Evolutionary conservation across 164 flowering plant species (phyloP).

Genomic region (Cinnamomum chago): DNA sequence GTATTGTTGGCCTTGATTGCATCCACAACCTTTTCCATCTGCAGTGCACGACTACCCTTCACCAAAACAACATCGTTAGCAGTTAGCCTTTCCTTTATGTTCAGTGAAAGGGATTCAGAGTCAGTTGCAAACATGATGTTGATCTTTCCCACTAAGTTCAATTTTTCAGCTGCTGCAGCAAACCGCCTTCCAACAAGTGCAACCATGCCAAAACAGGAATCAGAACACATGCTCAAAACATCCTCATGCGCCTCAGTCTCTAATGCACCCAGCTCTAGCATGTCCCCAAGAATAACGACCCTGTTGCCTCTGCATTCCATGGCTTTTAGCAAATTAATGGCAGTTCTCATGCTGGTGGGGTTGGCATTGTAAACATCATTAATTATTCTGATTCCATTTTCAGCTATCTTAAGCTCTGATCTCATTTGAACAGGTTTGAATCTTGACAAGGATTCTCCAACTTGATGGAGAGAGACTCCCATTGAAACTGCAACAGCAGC

Average conservation of each 20-base stretch:
- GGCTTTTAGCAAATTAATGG: constrained; percentile 24
- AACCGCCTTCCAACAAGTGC: constrained; percentile 30
- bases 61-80: constrained; percentile 29
- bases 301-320: constrained; percentile 29
- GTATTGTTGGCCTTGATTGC: constrained; percentile 16
- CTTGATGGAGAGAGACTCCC: constrained; percentile 30
- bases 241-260: constrained; percentile 25
- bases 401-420: constrained; percentile 23
- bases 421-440: constrained; percentile 30
- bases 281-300: constrained; percentile 34
- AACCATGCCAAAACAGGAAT: constrained; percentile 20
- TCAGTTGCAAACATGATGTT: constrained; percentile 17
- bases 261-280: constrained; percentile 30
- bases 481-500: constrained; percentile 28
- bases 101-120: constrained; percentile 14
- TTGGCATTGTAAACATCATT: constrained; percentile 37
- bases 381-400: constrained; percentile 29
- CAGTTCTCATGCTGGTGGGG: constrained; percentile 26
- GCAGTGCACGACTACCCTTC: constrained; percentile 31
- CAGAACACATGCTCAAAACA: constrained; percentile 17
- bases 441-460: constrained; percentile 24
- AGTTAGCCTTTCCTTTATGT: constrained; percentile 16
- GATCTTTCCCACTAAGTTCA: constrained; percentile 12
- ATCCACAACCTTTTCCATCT: constrained; percentile 29
- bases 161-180: constrained; percentile 20